A percentile compares a stretch with the other conserved stretches of the same genome.
Evolutionary conservation across 768 basidiomycete genomes (phyloP).

Genomic region (Xerocomellus intermedius): DNA sequence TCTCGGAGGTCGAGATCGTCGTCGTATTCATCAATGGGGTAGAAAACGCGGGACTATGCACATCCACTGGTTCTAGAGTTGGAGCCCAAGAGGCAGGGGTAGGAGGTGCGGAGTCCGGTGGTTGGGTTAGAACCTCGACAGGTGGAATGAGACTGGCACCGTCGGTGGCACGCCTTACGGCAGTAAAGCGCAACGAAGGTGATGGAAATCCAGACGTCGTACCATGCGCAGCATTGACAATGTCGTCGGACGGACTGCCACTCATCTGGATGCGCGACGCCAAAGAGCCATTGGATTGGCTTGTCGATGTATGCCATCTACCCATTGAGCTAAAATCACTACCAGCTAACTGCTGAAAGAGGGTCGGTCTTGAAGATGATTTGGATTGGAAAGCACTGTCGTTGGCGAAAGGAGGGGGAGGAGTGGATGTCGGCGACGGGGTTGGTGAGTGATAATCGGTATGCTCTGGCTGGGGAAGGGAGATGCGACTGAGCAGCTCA

Average conservation of each 20-base stretch:
- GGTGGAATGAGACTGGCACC: constrained; percentile 29
- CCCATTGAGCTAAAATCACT: neutral
- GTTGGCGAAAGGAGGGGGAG: constrained; percentile 1
- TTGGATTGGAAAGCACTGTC: constrained; percentile 1
- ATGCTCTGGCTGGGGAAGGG: constrained; percentile 31
- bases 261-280: constrained; percentile 27
- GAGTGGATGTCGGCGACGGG: constrained; percentile 16
- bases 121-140: constrained; percentile 27
- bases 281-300: constrained; percentile 16
- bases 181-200: neutral
- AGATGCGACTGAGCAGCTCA: constrained; percentile 50
- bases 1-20: neutral
- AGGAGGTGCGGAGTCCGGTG: constrained; percentile 18
- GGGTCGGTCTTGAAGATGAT: constrained; percentile 20
- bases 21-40: neutral
- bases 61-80: neutral
- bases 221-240: neutral
- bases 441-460: constrained; percentile 28
- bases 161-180: neutral
- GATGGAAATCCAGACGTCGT: neutral
- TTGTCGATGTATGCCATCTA: neutral
- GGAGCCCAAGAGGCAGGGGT: constrained; percentile 10
- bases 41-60: neutral
- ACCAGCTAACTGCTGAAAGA: constrained; percentile 22
- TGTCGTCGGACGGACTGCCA: neutral